These are phyloP conservation scores for Pleurotus giganteus DNA, from an alignment of 768 basidiomycete species.

Conservation along the genomic window DNA sequence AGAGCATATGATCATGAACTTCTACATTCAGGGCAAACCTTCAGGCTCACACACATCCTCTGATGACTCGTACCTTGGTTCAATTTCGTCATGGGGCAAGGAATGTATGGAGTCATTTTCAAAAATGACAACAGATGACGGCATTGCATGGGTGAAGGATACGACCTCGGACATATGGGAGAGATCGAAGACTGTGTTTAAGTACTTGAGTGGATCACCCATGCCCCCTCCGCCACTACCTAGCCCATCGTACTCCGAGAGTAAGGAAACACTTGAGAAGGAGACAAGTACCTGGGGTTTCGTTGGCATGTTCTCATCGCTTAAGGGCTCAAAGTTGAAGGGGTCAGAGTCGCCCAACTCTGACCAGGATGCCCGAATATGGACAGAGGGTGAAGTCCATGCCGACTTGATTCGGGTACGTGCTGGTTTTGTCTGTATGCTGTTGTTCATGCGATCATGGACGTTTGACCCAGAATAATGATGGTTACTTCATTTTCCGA, in stretches of 20 bases:
- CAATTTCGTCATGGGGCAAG: slow-evolving; percentile 39
- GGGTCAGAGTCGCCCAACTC: slow-evolving; percentile 24
- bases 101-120: slow-evolving; percentile 38
- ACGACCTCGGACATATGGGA: slow-evolving; percentile 39
- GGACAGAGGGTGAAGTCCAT: slow-evolving; percentile 79
- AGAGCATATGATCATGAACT: slow-evolving; percentile 83
- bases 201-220: slow-evolving; percentile 69
- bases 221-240: slow-evolving; percentile 34
- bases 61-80: slow-evolving; percentile 45
- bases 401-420: slow-evolving; percentile 73
- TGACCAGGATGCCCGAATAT: slow-evolving; percentile 40
- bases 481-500: slow-evolving; percentile 75
- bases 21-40: slow-evolving; percentile 68
- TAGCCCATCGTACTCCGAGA: slow-evolving; percentile 24
- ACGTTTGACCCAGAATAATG: slow-evolving; percentile 51
- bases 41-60: slow-evolving; percentile 34
- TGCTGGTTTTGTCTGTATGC: slow-evolving; percentile 16
- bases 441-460: slow-evolving; percentile 10
- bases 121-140: slow-evolving; percentile 56
- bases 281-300: slow-evolving; percentile 50
- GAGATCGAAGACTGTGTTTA: slow-evolving; percentile 58
- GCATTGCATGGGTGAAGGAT: slow-evolving; percentile 44
- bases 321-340: slow-evolving; percentile 41
- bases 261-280: slow-evolving; percentile 25
- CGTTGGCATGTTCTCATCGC: slow-evolving; percentile 66